A percentile compares a stretch with the other conserved stretches of the same genome.
These are phyloP conservation scores for Salvia splendens DNA, from an alignment of 257 asterid genomes.

Conservation along the genomic window DNA sequence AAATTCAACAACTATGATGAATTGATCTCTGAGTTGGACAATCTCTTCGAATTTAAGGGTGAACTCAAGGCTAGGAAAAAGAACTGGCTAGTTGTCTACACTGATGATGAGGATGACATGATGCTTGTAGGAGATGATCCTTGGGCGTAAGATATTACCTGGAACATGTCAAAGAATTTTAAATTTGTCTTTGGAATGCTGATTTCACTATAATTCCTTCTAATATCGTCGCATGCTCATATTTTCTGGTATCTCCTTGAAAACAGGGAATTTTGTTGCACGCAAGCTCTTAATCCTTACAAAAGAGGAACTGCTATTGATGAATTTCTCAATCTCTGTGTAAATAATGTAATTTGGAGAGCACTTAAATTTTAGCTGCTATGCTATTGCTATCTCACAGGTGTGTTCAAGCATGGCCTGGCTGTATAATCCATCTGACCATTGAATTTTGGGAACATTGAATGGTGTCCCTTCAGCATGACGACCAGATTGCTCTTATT, in stretches of 20 bases:
- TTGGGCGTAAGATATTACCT: conserved; percentile 72
- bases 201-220: background rate
- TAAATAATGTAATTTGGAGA: background rate
- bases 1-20: conserved; percentile 75
- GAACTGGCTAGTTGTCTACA: conserved; percentile 90
- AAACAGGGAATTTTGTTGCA: conserved; percentile 81
- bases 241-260: too few species aligned
- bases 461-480: conserved; percentile 35
- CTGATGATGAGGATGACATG: conserved; percentile 98
- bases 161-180: too few species aligned
- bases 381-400: conserved; percentile 29
- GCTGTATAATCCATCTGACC: conserved; percentile 22
- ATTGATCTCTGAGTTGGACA: conserved; percentile 73
- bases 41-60: conserved; percentile 79
- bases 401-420: conserved; percentile 14
- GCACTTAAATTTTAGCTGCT: conserved; percentile 10
- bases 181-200: background rate
- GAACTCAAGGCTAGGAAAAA: conserved; percentile 66
- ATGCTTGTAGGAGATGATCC: conserved; percentile 99
- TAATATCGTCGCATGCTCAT: background rate
- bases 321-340: background rate
- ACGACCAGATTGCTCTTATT: conserved; percentile 37
- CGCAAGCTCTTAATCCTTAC: conserved; percentile 80
- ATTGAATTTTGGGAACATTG: conserved; percentile 46
- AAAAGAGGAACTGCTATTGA: conserved; percentile 70